A percentile compares a stretch with the other conserved stretches of the same genome.
Conservation (phyloP, 108 stramenopile species). For the Schizochytrium sp. region DNA sequence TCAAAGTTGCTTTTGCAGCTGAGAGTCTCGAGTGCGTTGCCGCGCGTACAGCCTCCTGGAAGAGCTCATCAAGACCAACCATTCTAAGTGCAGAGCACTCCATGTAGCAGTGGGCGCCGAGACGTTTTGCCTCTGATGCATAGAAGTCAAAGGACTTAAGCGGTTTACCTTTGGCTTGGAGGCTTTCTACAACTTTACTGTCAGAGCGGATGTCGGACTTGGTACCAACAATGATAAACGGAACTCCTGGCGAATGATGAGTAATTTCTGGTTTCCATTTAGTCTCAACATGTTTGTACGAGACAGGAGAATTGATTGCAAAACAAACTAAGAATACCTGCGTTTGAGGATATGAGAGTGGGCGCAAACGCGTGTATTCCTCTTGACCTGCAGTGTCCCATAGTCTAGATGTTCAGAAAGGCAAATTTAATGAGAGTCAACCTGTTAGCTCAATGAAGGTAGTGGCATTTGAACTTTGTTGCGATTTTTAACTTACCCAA, state of each 20-base stretch:
- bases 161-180: slow-evolving; percentile 48
- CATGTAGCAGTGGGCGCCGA: slow-evolving; percentile 30
- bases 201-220: slow-evolving; percentile 74
- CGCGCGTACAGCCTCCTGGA: slow-evolving; percentile 19
- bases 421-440: background rate
- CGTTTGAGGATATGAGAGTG: slow-evolving; percentile 79
- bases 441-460: background rate
- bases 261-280: slow-evolving; percentile 78
- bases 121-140: background rate
- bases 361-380: slow-evolving; percentile 80
- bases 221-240: slow-evolving; percentile 78
- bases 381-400: slow-evolving; percentile 84
- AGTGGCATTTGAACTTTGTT: background rate
- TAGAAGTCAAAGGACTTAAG: slow-evolving; percentile 3
- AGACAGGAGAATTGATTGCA: slow-evolving; percentile 70
- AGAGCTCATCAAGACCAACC: slow-evolving; percentile 37
- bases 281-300: slow-evolving; percentile 75
- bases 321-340: slow-evolving; percentile 80
- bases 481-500: slow-evolving; percentile 49
- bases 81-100: slow-evolving; percentile 35
- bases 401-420: slow-evolving; percentile 21
- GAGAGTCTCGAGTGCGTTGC: background rate
- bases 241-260: slow-evolving; percentile 76
- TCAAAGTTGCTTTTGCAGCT: background rate
- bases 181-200: slow-evolving; percentile 37